A percentile compares a stretch with the other conserved stretches of the same genome.
Evolutionary conservation across 2,329 filamentous ascomycete genomes (phyloP).

Genomic region (Colletotrichum sp.): DNA sequence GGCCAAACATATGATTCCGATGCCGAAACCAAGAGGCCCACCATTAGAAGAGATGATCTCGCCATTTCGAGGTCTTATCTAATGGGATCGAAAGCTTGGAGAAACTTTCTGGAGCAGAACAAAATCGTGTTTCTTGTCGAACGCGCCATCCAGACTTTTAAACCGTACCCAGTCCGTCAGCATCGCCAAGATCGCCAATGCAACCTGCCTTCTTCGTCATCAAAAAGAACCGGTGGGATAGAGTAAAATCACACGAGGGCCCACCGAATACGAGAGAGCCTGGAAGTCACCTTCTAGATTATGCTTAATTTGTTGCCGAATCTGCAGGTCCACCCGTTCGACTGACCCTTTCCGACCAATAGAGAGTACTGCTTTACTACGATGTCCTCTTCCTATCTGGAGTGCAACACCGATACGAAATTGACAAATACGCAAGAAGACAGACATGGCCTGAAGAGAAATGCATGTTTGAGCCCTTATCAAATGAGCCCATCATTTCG

Average conservation of each 20-base stretch:
- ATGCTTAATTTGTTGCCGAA: background rate
- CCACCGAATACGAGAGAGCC: background rate
- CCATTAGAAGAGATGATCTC: background rate
- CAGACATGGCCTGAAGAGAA: background rate
- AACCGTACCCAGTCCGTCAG: background rate
- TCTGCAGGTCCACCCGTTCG: background rate
- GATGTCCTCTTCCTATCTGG: background rate
- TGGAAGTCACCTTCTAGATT: background rate
- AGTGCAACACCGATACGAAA: background rate
- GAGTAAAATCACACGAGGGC: background rate
- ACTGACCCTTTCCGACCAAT: background rate
- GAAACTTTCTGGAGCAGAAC: background rate
- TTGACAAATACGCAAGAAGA: background rate
- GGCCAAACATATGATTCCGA: constrained; percentile 20
- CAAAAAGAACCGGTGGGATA: background rate
- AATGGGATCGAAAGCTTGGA: background rate
- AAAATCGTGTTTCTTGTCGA: background rate
- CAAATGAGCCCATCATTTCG: background rate
- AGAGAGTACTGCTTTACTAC: background rate
- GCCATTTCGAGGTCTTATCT: background rate
- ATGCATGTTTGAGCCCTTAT: background rate
- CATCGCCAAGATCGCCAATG: background rate
- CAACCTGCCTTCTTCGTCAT: background rate
- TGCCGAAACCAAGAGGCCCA: background rate
- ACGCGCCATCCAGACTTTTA: background rate